Evolutionary conservation across 345 rosid species (phyloP).

Genomic region (Rhodomyrtus tomentosa): DNA sequence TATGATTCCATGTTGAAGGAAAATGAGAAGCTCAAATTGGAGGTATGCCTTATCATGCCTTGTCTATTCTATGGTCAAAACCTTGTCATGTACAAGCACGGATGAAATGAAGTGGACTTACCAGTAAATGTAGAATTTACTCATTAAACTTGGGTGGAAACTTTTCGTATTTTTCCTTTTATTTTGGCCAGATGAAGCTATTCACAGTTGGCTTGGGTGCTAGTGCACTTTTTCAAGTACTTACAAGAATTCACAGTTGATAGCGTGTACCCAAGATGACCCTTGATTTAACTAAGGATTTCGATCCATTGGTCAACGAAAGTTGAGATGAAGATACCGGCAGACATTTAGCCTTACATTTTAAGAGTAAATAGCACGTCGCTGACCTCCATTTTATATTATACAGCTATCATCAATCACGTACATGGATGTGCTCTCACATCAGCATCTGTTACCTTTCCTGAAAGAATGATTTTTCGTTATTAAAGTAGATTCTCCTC

Average conservation of each 20-base stretch:
- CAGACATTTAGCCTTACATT: neutral
- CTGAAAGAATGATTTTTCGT: neutral
- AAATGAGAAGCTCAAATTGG: conserved; percentile 53
- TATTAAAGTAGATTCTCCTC: neutral
- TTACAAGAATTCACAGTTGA: neutral
- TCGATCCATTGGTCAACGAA: neutral
- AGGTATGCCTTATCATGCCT: conserved; percentile 33
- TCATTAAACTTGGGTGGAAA: neutral
- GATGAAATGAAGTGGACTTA: neutral
- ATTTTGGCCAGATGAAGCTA: neutral
- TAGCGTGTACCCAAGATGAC: neutral
- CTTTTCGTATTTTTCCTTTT: neutral
- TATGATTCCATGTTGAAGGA: conserved; percentile 47
- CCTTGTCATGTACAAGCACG: neutral
- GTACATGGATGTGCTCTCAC: neutral
- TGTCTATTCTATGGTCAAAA: neutral
- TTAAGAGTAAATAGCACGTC: neutral
- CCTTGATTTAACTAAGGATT: neutral
- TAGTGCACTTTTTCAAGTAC: neutral
- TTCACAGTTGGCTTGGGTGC: neutral
- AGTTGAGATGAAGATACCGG: neutral
- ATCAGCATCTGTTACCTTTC: neutral
- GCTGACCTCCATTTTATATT: neutral
- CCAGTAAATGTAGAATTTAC: conserved; percentile 8
- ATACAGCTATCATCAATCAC: neutral